Conservation (phyloP, 1,284 basidiomycete species). For the Dichomitus squalens region DNA sequence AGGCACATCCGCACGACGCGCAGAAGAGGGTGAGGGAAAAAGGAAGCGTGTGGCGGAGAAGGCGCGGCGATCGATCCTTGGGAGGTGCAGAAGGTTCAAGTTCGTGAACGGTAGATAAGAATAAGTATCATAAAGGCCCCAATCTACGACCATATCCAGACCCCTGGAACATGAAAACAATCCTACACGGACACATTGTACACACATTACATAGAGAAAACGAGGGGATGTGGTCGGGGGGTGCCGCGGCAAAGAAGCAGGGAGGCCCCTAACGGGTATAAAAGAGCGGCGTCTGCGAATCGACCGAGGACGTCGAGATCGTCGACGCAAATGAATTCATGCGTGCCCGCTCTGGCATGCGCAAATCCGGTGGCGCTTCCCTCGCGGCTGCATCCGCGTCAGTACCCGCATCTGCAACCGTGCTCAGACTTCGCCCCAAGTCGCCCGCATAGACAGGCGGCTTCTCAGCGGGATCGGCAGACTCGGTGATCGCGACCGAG, state of each 20-base stretch:
- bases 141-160: too few species aligned
- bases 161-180: not conserved
- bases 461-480: not conserved
- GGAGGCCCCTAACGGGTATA: slow-evolving; percentile 2
- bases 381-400: not conserved
- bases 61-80: slow-evolving; percentile 9
- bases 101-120: not conserved
- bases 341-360: slow-evolving; percentile 1
- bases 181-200: too few species aligned
- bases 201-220: not conserved
- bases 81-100: not conserved
- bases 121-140: too few species aligned
- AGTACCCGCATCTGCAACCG: not conserved
- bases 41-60: not conserved
- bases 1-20: too few species aligned
- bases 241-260: not conserved
- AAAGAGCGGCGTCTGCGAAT: slow-evolving; percentile 22
- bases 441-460: not conserved
- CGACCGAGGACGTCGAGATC: slow-evolving; percentile 10
- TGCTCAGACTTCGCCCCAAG: not conserved
- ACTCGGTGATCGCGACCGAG: not conserved
- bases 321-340: slow-evolving; percentile 1
- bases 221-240: not conserved
- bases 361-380: not conserved
- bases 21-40: too few species aligned